Evolutionary conservation across 306 rosid genomes (phyloP).

Genomic region (Oxytropis ochrocephala): DNA sequence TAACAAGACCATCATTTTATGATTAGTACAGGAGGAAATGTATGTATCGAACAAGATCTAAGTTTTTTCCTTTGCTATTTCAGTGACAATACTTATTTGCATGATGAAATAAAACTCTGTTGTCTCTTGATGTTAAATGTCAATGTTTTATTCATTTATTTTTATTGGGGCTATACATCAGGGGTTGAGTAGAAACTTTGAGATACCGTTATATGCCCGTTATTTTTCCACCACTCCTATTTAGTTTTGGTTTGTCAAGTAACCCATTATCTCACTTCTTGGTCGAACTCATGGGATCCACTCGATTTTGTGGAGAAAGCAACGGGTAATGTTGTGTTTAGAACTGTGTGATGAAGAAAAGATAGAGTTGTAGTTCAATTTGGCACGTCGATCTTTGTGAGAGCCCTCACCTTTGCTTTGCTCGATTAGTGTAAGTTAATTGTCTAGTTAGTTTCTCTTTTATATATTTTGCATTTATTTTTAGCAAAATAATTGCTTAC

Average conservation of each 20-base stretch:
- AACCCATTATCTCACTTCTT: background rate
- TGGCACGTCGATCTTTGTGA: conserved; percentile 79
- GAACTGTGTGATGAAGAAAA: conserved; percentile 74
- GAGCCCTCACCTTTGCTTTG: conserved; percentile 82
- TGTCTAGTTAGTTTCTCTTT: background rate
- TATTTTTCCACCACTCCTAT: background rate
- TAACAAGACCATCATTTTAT: no score
- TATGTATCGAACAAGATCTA: no score
- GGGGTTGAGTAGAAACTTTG: background rate
- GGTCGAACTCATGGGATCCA: conserved; percentile 48
- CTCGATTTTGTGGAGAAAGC: conserved; percentile 88
- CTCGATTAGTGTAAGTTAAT: conserved; percentile 69
- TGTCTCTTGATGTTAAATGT: conserved; percentile 10
- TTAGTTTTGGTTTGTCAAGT: background rate
- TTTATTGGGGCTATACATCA: background rate
- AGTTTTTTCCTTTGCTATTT: background rate
- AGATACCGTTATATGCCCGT: background rate
- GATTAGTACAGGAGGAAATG: no score
- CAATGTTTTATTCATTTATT: background rate
- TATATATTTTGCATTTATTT: background rate
- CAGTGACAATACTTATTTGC: background rate
- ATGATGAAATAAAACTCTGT: background rate
- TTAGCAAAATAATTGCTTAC: background rate
- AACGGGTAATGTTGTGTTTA: conserved; percentile 63
- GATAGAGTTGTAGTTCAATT: conserved; percentile 76